A percentile compares a stretch with the other conserved stretches of the same genome.
Conservation (phyloP, 2,329 filamentous ascomycete species). For the Furcasterigmium furcatum region DNA sequence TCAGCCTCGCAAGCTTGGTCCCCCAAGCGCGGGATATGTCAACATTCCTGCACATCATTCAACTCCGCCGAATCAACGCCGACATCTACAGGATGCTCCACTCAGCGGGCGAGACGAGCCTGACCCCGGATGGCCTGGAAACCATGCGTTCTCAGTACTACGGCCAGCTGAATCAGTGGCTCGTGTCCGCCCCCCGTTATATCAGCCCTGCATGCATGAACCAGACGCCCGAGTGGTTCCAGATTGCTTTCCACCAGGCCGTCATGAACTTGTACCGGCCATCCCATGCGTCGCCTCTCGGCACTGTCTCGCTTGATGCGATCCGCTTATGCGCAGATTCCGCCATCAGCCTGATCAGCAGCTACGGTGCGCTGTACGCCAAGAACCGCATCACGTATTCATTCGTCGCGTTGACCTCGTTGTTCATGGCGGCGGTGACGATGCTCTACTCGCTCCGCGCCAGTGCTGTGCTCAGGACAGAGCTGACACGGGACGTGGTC, state of each 20-base stretch:
- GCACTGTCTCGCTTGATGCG: conserved; percentile 4
- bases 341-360: conserved; percentile 11
- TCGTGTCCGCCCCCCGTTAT: conserved; percentile 18
- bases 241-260: conserved; percentile 21
- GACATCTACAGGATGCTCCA: too few relatives aligned
- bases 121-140: conserved; percentile 10
- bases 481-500: conserved; percentile 2
- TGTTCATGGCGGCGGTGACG: conserved; percentile 23
- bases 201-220: conserved; percentile 14
- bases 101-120: too few relatives aligned
- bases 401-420: conserved; percentile 19
- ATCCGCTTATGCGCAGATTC: conserved; percentile 12
- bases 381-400: conserved; percentile 22
- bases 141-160: conserved; percentile 2
- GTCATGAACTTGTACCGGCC: conserved; percentile 18
- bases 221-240: conserved; percentile 22
- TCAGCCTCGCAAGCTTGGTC: not conserved
- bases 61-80: conserved; percentile 18
- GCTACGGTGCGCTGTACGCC: conserved; percentile 18
- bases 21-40: conserved; percentile 12
- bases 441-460: conserved; percentile 21
- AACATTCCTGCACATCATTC: conserved; percentile 20
- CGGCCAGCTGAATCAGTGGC: conserved; percentile 15
- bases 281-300: conserved; percentile 12
- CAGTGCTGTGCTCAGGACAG: conserved; percentile 9